These are phyloP conservation scores for Cryptomeria japonica DNA, from an alignment of 75 land plant genomes.

Conservation along the genomic window DNA sequence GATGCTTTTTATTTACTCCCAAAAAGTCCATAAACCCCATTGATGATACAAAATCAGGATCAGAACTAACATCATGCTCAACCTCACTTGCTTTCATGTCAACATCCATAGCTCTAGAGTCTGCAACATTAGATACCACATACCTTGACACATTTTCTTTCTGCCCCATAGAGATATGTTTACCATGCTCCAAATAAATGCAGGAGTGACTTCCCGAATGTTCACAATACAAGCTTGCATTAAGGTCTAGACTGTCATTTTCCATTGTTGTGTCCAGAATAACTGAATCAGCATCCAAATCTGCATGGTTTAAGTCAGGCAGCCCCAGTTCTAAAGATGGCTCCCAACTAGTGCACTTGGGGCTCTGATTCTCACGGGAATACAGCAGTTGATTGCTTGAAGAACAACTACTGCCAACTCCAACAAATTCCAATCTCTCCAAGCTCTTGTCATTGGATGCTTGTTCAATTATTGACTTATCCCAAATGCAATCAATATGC, in stretches of 20 bases:
- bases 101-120: neutral
- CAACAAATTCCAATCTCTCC: neutral
- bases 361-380: neutral
- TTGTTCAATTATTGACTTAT: slow-evolving; percentile 14
- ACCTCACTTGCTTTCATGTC: neutral
- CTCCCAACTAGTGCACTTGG: neutral
- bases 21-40: slow-evolving; percentile 8
- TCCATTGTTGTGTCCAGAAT: neutral
- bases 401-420: neutral
- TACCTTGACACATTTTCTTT: neutral
- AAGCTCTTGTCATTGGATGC: neutral
- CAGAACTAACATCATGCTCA: neutral
- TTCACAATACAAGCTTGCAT: neutral
- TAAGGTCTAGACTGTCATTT: slow-evolving; percentile 4
- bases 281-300: slow-evolving; percentile 1
- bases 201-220: neutral
- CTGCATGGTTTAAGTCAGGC: slow-evolving; percentile 5
- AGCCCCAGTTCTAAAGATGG: slow-evolving; percentile 6
- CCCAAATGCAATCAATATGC: slow-evolving; percentile 81
- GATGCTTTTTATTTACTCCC: slow-evolving; percentile 9
- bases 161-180: neutral
- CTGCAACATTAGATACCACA: neutral
- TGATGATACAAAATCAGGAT: neutral
- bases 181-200: neutral
- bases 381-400: neutral